Conservation (phyloP, 257 asterid species). For the Ajuga chamaepitys region DNA sequence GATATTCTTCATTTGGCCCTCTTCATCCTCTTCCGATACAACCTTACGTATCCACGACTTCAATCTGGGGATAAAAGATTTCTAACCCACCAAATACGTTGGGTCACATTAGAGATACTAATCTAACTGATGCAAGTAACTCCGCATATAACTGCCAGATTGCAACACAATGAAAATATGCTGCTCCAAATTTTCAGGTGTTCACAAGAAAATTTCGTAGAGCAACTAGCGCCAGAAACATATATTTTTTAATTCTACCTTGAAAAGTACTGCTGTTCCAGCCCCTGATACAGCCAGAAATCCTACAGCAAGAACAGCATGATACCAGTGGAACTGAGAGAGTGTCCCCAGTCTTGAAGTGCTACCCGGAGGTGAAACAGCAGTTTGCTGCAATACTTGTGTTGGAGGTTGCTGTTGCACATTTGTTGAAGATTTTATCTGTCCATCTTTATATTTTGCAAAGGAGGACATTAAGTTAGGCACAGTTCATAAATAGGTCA, state of each 20-base stretch:
- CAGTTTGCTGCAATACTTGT: constrained; percentile 45
- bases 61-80: constrained; percentile 61
- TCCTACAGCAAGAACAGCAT: constrained; percentile 73
- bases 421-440: constrained; percentile 37
- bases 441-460: constrained; percentile 44
- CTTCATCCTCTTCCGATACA: constrained; percentile 59
- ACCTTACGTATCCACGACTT: constrained; percentile 94
- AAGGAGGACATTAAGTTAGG: constrained; percentile 14
- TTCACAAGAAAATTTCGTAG: background rate
- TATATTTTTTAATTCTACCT: constrained; percentile 41
- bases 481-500: background rate
- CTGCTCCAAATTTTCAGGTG: background rate
- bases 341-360: constrained; percentile 40
- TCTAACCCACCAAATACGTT: constrained; percentile 39
- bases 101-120: constrained; percentile 15
- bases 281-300: constrained; percentile 76
- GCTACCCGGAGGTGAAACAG: constrained; percentile 34
- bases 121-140: constrained; percentile 8
- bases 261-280: constrained; percentile 72
- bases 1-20: constrained; percentile 24
- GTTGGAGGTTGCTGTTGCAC: constrained; percentile 42
- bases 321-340: constrained; percentile 74
- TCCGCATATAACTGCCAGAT: background rate
- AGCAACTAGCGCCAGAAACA: background rate
- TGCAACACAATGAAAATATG: background rate